Base-by-base conservation (phyloP, 257 asterid genomes). In the Forsythia viridissima region DNA sequence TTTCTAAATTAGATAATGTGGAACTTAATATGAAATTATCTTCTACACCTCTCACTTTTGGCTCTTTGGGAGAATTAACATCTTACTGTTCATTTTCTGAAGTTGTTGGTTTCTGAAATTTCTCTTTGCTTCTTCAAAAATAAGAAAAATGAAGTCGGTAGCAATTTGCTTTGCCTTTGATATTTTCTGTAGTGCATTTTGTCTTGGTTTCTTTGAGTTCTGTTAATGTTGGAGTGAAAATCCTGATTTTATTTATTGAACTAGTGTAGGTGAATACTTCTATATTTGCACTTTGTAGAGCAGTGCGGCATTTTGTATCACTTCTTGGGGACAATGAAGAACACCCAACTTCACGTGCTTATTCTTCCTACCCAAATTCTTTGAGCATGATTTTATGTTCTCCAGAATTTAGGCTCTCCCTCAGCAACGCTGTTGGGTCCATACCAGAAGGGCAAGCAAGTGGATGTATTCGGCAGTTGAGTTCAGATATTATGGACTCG, bases 371-470 rank as follows among this genome's bases (percentile, higher is more conserved):
- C 81, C 80, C 90, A 71, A 85, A 85, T 81, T 84, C 97, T 79
- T 79, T 92, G 82, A 85, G 92, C 85, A 79, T 79, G 85, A 57
- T 93, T 70, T 77, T 93, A 74, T 86, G 96, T 87, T 89, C 97
- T 78, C 80, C 83, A 37, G 87, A 89, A 73, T 93, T 95, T 83
- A 86, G 89, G 83, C 85, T 82, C 80, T 92, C 99, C 76, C 83
- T 92, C 81, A 81, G 90, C 80, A 93, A 83, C 67, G 97, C 97
- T 79, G 83, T 90, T 72, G 88, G 87, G 82, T 84, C 92, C 76
- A 87, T 95, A 79, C 99, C 99, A 10, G 99, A 95, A 88, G 98
- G 99, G 81, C 98, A 92, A 86, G 92, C 93, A 44, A 87, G 97
- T 80, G 97, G 87, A 51, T 93, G 90, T 86, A 89, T 95, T 75